phyloP scores from a whole-genome alignment of 768 basidiomycete genomes.

The Coprinopsis sp. region DNA sequence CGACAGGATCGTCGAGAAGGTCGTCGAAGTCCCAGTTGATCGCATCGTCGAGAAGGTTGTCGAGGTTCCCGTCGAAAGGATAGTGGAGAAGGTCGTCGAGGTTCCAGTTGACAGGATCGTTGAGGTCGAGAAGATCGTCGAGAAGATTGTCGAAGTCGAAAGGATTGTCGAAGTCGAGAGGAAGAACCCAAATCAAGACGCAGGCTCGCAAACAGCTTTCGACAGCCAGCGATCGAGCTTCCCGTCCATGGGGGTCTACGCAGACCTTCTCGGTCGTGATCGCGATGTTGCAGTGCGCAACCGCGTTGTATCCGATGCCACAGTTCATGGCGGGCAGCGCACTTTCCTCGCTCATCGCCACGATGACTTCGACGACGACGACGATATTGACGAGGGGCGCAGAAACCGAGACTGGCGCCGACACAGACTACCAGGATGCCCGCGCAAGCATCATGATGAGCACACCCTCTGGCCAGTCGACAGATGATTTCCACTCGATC shows the following conservation, averaged over 20 bases:
- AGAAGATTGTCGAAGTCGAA: background rate
- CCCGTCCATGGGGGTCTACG: constrained; percentile 4
- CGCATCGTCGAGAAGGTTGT: background rate
- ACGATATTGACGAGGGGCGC: constrained; percentile 26
- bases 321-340: constrained; percentile 30
- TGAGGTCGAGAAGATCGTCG: constrained; percentile 4
- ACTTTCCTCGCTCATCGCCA: constrained; percentile 28
- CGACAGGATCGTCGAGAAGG: constrained; percentile 2
- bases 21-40: constrained; percentile 10
- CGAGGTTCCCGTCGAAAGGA: constrained; percentile 3
- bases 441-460: constrained; percentile 63
- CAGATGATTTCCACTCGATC: constrained; percentile 74
- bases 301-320: constrained; percentile 28
- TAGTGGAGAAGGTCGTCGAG: constrained; percentile 7
- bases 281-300: constrained; percentile 37
- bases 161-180: background rate
- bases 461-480: constrained; percentile 54
- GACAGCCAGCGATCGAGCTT: background rate
- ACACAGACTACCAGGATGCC: constrained; percentile 79
- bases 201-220: constrained; percentile 1
- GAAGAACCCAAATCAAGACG: background rate
- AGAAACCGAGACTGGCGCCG: constrained; percentile 57
- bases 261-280: constrained; percentile 24
- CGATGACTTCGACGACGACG: constrained; percentile 20
- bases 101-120: constrained; percentile 7